Evolutionary conservation across 805 yeast genomes (phyloP).

Genomic region (Metschnikowia vanudenii): DNA sequence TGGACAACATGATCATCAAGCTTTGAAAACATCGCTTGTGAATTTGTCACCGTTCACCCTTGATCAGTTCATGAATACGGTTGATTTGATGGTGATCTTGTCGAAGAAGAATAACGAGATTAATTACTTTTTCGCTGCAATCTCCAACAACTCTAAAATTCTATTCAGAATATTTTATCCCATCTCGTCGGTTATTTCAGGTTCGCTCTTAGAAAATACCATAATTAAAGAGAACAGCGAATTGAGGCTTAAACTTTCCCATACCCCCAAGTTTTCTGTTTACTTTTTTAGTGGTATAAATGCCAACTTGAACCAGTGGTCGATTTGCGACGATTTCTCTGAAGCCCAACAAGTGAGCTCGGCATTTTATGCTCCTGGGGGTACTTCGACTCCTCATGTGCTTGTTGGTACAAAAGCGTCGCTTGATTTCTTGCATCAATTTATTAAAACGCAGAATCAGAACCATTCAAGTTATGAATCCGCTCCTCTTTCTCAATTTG

Average conservation of each 20-base stretch:
- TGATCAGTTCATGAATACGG: conserved; percentile 60
- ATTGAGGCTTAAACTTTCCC: conserved; percentile 47
- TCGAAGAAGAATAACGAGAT: conserved; percentile 70
- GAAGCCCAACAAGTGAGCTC: conserved; percentile 78
- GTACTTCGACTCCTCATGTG: conserved; percentile 65
- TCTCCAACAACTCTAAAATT: conserved; percentile 63
- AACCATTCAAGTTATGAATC: not conserved
- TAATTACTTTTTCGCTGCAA: conserved; percentile 76
- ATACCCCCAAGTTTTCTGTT: conserved; percentile 77
- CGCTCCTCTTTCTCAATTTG: not conserved
- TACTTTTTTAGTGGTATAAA: conserved; percentile 59
- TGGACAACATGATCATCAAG: conserved; percentile 48
- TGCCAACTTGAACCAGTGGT: conserved; percentile 64
- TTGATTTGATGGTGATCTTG: conserved; percentile 68
- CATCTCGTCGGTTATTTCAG: conserved; percentile 53
- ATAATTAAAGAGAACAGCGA: conserved; percentile 43
- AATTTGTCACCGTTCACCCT: conserved; percentile 69
- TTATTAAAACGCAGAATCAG: conserved; percentile 44
- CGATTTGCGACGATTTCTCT: conserved; percentile 79
- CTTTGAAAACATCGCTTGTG: conserved; percentile 45
- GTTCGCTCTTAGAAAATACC: conserved; percentile 54
- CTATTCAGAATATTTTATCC: conserved; percentile 74
- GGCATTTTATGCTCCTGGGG: conserved; percentile 55
- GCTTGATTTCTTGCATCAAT: conserved; percentile 52
- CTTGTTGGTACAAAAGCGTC: conserved; percentile 56